Percentiles rank a stretch among this genome's conserved stretches.
These are phyloP conservation scores for Neopestalotiopsis sp. DNA, from an alignment of 2,329 filamentous ascomycete genomes.

Conservation along the genomic window DNA sequence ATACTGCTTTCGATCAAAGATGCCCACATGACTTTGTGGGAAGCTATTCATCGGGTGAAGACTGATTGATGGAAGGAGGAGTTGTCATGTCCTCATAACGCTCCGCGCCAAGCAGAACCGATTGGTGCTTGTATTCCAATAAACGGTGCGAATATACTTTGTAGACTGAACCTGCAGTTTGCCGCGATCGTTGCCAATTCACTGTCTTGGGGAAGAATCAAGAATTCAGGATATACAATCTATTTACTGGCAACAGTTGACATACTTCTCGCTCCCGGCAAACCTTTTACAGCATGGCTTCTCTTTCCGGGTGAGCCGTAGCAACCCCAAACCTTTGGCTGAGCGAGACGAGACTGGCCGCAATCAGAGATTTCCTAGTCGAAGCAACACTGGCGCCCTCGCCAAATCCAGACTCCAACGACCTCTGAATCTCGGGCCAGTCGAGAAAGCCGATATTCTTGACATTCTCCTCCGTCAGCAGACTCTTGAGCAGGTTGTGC, in stretches of 20 bases:
- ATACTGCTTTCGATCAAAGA: background rate
- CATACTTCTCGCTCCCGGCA: background rate
- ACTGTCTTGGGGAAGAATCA: too few species aligned
- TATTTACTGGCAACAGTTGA: too few species aligned
- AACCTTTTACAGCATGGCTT: background rate
- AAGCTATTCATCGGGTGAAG: too few species aligned
- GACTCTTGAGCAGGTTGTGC: conserved; percentile 36
- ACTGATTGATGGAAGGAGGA: too few species aligned
- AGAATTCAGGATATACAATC: too few species aligned
- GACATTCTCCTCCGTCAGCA: conserved; percentile 44
- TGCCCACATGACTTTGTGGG: background rate
- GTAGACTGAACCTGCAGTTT: too few species aligned
- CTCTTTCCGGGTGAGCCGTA: background rate
- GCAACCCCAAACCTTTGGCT: conserved; percentile 46
- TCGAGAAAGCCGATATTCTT: conserved; percentile 46
- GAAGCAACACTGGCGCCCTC: conserved; percentile 37
- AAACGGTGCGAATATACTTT: too few species aligned
- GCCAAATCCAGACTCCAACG: conserved; percentile 45
- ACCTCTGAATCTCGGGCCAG: conserved; percentile 39
- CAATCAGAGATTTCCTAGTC: conserved; percentile 43
- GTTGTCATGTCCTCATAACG: too few species aligned
- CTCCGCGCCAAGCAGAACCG: too few species aligned
- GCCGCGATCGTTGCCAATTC: too few species aligned
- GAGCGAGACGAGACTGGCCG: conserved; percentile 51
- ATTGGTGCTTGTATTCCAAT: too few species aligned